phyloP scores from a whole-genome alignment of 768 basidiomycete species.

The Tremella mesenterica region DNA sequence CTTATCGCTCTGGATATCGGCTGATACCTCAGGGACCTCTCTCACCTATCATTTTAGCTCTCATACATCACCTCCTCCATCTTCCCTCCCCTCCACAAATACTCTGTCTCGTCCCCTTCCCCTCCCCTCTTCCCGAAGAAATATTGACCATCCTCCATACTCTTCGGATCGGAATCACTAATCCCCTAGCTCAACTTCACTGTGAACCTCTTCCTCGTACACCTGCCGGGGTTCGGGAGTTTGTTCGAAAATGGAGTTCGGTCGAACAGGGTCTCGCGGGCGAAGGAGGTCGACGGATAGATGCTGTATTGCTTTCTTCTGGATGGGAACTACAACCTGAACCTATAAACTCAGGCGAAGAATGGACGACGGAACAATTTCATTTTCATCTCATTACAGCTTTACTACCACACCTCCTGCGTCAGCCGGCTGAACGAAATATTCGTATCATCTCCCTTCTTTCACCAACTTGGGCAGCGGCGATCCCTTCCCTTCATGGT shows the following conservation, averaged over 20 bases:
- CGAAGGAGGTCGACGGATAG: slow-evolving; percentile 38
- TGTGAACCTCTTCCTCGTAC: slow-evolving; percentile 38
- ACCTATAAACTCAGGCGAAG: background rate
- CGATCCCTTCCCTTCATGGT: slow-evolving; percentile 49
- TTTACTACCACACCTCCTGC: slow-evolving; percentile 67
- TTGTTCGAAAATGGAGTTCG: slow-evolving; percentile 34
- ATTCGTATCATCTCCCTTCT: slow-evolving; percentile 80
- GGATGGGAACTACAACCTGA: slow-evolving; percentile 32
- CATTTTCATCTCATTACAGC: slow-evolving; percentile 66
- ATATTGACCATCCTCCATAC: slow-evolving; percentile 41
- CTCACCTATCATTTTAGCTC: slow-evolving; percentile 27
- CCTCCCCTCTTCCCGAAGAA: slow-evolving; percentile 34
- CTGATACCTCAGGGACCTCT: slow-evolving; percentile 21
- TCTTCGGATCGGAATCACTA: slow-evolving; percentile 24
- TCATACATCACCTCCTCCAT: slow-evolving; percentile 35
- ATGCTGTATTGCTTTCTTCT: slow-evolving; percentile 39
- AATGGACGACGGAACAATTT: slow-evolving; percentile 38
- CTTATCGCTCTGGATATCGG: background rate
- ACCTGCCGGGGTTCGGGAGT: slow-evolving; percentile 28
- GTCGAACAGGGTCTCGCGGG: slow-evolving; percentile 26
- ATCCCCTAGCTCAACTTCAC: slow-evolving; percentile 35
- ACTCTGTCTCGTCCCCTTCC: slow-evolving; percentile 36
- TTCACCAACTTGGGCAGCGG: slow-evolving; percentile 83
- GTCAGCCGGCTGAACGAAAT: slow-evolving; percentile 76
- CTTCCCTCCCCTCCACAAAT: slow-evolving; percentile 42